phyloP scores from a whole-genome alignment of 768 basidiomycete species.

The Suillus weaverae region DNA sequence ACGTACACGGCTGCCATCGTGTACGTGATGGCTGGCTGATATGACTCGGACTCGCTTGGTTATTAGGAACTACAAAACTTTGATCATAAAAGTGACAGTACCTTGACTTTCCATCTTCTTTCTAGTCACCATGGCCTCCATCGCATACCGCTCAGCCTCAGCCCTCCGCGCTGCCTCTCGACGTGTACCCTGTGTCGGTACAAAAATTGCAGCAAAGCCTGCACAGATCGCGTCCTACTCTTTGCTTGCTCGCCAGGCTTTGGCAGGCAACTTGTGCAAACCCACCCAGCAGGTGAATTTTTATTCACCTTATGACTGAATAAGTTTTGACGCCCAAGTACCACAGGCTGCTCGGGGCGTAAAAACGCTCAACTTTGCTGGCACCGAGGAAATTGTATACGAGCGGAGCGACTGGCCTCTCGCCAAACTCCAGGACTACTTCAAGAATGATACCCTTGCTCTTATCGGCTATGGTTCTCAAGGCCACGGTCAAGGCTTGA shows the following conservation, averaged over 20 bases:
- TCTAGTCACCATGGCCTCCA: slow-evolving; percentile 53
- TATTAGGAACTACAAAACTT: slow-evolving; percentile 3
- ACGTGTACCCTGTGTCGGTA: slow-evolving; percentile 55
- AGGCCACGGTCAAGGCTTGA: slow-evolving; percentile 97
- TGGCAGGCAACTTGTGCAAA: slow-evolving; percentile 24
- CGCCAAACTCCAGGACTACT: slow-evolving; percentile 97
- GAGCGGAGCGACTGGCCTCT: slow-evolving; percentile 98
- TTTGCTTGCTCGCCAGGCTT: slow-evolving; percentile 51
- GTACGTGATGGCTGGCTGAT: background rate
- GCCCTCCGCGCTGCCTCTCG: slow-evolving; percentile 66
- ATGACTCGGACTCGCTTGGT: slow-evolving; percentile 1
- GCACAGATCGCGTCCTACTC: slow-evolving; percentile 67
- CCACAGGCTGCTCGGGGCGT: slow-evolving; percentile 65
- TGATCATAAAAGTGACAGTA: background rate
- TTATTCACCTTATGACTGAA: slow-evolving; percentile 1
- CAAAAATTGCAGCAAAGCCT: slow-evolving; percentile 40
- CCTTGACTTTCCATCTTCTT: slow-evolving; percentile 8
- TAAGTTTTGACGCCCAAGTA: background rate
- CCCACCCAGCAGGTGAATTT: slow-evolving; percentile 38
- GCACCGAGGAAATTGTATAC: slow-evolving; percentile 89
- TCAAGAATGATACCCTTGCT: slow-evolving; percentile 99
- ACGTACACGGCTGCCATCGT: background rate
- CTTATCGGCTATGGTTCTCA: slow-evolving; percentile 99
- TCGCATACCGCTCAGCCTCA: slow-evolving; percentile 65
- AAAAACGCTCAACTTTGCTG: slow-evolving; percentile 97